phyloP scores from a whole-genome alignment of 306 rosid genomes.

The Malus sieversii region DNA sequence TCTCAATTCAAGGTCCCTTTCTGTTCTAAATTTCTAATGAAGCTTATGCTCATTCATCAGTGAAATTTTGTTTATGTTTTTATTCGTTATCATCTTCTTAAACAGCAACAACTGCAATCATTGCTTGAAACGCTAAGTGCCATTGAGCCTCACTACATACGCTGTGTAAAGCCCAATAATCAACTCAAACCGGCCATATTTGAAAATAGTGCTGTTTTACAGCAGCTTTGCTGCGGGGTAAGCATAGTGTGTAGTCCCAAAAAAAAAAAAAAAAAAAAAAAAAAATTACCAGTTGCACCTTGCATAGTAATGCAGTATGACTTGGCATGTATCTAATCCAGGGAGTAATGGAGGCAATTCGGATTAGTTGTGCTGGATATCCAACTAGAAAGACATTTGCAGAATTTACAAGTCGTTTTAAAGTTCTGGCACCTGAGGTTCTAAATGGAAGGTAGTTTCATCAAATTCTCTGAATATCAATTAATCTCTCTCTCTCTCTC shows the following conservation, averaged over 20 bases:
- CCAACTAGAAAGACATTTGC: conserved; percentile 79
- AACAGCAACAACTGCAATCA: conserved; percentile 84
- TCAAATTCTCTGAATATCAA: neutral
- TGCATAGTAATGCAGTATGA: conserved; percentile 3
- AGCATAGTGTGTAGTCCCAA: conserved; percentile 23
- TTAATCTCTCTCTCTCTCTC: neutral
- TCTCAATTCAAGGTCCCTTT: conserved; percentile 70
- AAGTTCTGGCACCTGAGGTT: conserved; percentile 56
- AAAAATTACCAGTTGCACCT: neutral
- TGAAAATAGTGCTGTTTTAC: conserved; percentile 69
- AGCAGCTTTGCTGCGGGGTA: conserved; percentile 94
- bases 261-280: too few species aligned
- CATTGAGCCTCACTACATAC: conserved; percentile 92
- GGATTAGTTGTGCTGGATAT: conserved; percentile 97
- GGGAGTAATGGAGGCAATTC: conserved; percentile 99
- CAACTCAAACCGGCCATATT: conserved; percentile 82
- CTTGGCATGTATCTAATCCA: conserved; percentile 20
- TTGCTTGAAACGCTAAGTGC: conserved; percentile 88
- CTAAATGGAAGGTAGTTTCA: conserved; percentile 52
- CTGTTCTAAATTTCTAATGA: conserved; percentile 12
- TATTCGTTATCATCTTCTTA: conserved; percentile 7
- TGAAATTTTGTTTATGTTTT: conserved; percentile 2
- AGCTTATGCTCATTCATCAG: neutral
- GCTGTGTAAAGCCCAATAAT: conserved; percentile 92
- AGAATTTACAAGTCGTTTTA: conserved; percentile 73